A percentile compares a stretch with the other conserved stretches of the same genome.
Evolutionary conservation across 345 rosid species (phyloP).

Genomic region (Salix arbutifolia): DNA sequence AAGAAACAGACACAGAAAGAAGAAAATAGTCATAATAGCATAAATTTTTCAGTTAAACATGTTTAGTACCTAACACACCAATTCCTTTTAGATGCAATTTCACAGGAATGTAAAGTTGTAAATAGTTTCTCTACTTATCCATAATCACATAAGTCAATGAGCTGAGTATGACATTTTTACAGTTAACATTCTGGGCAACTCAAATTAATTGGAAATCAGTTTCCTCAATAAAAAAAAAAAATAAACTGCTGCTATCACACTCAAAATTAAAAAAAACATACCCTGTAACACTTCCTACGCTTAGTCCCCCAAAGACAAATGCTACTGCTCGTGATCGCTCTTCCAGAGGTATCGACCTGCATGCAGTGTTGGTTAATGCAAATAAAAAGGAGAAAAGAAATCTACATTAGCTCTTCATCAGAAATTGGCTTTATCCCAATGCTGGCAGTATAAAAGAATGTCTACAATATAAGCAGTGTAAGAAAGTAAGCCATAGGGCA

Average conservation of each 20-base stretch:
- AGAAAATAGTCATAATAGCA: neutral
- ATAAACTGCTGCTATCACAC: neutral
- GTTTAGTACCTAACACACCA: neutral
- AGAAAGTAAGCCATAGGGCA: neutral
- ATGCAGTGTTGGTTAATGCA: constrained; percentile 12
- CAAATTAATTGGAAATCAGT: constrained; percentile 6
- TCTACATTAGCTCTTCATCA: constrained; percentile 2
- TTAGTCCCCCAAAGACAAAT: constrained; percentile 87
- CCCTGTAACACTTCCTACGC: constrained; percentile 91
- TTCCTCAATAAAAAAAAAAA: constrained; percentile 6
- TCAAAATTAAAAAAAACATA: constrained; percentile 36
- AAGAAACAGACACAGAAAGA: neutral
- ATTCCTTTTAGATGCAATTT: neutral
- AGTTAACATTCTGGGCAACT: neutral
- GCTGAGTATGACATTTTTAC: neutral
- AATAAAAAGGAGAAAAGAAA: constrained; percentile 14
- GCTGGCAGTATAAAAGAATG: too few species aligned
- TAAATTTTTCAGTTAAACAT: neutral
- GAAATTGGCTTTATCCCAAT: neutral
- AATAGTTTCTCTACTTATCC: neutral
- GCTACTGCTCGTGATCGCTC: constrained; percentile 93
- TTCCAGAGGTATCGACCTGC: constrained; percentile 80
- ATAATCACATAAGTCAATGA: neutral
- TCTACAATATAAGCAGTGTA: neutral
- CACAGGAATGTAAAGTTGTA: neutral